Conservation (phyloP, 176 grass and related monocot genomes). For the Neostapfia colusana region DNA sequence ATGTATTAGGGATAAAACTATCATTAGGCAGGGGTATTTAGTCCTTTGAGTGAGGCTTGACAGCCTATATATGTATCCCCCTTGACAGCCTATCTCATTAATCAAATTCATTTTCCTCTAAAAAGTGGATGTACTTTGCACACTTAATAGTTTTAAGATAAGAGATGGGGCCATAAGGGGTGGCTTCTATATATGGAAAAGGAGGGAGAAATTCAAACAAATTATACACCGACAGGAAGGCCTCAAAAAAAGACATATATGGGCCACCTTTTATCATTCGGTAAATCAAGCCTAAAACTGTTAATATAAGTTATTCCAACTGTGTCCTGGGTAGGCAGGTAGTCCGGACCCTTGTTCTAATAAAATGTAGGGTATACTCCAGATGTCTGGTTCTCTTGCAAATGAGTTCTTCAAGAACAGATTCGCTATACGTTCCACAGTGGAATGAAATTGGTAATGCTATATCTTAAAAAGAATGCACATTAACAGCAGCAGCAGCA, state of each 20-base stretch:
- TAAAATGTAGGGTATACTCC: background rate
- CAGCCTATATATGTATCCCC: no score
- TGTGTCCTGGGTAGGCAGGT: background rate
- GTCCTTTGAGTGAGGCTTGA: no score
- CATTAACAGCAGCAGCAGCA: background rate
- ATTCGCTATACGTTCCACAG: background rate
- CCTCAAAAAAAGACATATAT: conserved; percentile 4
- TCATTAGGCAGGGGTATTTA: no score
- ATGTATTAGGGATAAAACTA: no score
- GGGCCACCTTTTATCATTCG: background rate
- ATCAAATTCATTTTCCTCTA: no score
- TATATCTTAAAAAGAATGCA: conserved; percentile 5
- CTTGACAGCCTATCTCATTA: no score
- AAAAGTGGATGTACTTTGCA: no score
- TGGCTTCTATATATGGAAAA: background rate
- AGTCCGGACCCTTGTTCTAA: background rate
- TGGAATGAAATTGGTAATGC: background rate
- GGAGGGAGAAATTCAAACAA: conserved; percentile 1
- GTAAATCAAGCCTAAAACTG: background rate
- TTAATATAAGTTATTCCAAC: background rate
- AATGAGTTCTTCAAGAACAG: no score
- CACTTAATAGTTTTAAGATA: background rate
- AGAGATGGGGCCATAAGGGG: background rate
- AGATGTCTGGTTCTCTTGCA: no score
- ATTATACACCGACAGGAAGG: conserved; percentile 9